Evolutionary conservation across 306 rosid species (phyloP).

Genomic region (Cucumis hystrix): DNA sequence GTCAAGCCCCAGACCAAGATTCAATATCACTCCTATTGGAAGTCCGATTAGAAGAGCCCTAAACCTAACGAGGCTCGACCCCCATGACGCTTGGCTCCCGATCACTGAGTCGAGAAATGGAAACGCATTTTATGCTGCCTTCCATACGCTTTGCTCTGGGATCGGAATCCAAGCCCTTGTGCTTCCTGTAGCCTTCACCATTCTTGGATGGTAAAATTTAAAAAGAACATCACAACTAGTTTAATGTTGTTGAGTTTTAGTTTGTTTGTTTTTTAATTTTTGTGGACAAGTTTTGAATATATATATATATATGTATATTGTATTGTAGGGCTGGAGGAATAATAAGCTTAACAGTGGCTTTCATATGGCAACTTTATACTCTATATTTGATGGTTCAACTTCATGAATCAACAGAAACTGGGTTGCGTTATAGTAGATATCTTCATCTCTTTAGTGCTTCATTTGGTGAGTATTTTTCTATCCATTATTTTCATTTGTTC

Average conservation of each 20-base stretch:
- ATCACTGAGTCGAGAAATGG: constrained; percentile 50
- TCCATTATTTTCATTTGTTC: too few relatives aligned
- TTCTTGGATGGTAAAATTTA: constrained; percentile 35
- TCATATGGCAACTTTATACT: constrained; percentile 46
- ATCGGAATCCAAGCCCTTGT: constrained; percentile 47
- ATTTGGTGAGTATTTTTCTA: constrained; percentile 15
- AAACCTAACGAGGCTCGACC: constrained; percentile 5
- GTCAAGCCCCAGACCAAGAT: constrained; percentile 3
- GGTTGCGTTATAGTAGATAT: constrained; percentile 43
- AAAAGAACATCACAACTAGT: background rate
- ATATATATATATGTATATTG: too few relatives aligned
- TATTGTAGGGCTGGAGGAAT: constrained; percentile 35
- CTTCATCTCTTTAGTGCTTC: constrained; percentile 29
- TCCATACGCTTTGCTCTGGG: constrained; percentile 40
- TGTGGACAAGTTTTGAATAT: background rate
- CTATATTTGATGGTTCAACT: constrained; percentile 31
- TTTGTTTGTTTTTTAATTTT: background rate
- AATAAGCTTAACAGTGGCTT: constrained; percentile 26
- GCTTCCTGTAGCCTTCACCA: constrained; percentile 48
- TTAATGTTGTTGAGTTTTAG: background rate
- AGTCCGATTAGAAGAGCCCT: constrained; percentile 10
- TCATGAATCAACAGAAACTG: constrained; percentile 34
- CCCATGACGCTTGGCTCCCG: constrained; percentile 44
- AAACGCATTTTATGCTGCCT: constrained; percentile 37
- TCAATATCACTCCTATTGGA: constrained; percentile 8